phyloP scores from a whole-genome alignment of 2,329 filamentous ascomycete species.

The Sporothrix schenckii region DNA sequence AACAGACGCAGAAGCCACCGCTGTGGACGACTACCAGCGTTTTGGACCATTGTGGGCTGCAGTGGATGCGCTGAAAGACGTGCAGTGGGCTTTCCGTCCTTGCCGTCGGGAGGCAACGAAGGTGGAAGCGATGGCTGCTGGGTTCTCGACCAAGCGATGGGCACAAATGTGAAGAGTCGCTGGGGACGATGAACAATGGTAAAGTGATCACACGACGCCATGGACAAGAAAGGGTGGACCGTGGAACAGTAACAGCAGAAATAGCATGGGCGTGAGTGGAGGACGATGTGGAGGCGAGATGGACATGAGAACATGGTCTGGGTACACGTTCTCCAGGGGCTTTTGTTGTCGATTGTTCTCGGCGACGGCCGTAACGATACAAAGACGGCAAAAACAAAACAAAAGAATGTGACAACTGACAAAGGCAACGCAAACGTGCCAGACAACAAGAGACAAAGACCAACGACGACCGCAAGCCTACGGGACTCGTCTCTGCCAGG shows the following conservation, averaged over 20 bases:
- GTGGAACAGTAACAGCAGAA: too few species aligned
- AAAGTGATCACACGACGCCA: background rate
- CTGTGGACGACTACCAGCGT: background rate
- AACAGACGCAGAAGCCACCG: background rate
- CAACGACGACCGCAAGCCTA: too few species aligned
- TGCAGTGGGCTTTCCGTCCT: slow-evolving; percentile 11
- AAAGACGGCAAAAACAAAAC: background rate
- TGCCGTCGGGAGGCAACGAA: slow-evolving; percentile 26
- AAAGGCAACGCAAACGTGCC: background rate
- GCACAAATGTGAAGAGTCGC: too few species aligned
- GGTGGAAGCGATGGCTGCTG: background rate
- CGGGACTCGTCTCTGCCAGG: background rate
- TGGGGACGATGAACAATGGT: too few species aligned
- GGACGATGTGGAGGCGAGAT: background rate
- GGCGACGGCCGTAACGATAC: background rate
- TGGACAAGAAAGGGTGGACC: background rate
- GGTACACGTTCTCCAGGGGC: background rate
- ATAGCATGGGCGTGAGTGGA: background rate
- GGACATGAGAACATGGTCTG: too few species aligned
- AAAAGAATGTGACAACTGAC: background rate
- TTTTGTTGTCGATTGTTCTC: background rate
- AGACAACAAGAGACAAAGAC: too few species aligned
- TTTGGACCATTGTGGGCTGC: background rate
- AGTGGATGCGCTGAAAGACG: background rate
- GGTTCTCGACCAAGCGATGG: background rate